Conservation (phyloP, 257 asterid genomes). For the Solanum gandarillasii region DNA sequence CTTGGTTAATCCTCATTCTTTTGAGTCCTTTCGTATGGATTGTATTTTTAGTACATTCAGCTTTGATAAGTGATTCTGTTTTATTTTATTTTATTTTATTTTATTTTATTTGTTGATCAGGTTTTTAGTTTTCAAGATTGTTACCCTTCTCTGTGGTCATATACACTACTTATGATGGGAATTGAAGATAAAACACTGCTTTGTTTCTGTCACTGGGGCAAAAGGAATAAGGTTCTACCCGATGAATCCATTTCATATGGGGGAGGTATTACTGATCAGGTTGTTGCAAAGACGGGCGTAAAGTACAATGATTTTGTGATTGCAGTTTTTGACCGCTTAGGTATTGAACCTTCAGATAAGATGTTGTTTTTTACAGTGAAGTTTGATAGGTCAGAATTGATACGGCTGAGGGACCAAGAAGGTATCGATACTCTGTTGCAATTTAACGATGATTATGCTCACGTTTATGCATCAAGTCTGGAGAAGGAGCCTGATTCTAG, state of each 20-base stretch:
- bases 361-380: background rate
- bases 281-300: background rate
- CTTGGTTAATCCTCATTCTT: background rate
- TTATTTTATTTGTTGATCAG: too few species aligned
- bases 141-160: too few species aligned
- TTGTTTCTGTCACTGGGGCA: too few species aligned
- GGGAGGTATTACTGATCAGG: background rate
- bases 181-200: too few species aligned
- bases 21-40: background rate
- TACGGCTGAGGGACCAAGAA: background rate
- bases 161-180: too few species aligned
- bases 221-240: background rate
- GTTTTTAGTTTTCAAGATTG: too few species aligned
- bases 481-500: background rate
- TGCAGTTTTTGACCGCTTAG: background rate
- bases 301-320: background rate
- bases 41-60: too few species aligned
- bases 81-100: too few species aligned
- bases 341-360: background rate
- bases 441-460: background rate
- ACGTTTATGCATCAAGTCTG: background rate
- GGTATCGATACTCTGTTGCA: background rate
- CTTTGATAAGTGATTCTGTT: too few species aligned
- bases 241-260: background rate
- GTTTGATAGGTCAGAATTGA: background rate